These are phyloP conservation scores for Sicyos baderoa DNA, from an alignment of 306 rosid genomes.

Conservation along the genomic window DNA sequence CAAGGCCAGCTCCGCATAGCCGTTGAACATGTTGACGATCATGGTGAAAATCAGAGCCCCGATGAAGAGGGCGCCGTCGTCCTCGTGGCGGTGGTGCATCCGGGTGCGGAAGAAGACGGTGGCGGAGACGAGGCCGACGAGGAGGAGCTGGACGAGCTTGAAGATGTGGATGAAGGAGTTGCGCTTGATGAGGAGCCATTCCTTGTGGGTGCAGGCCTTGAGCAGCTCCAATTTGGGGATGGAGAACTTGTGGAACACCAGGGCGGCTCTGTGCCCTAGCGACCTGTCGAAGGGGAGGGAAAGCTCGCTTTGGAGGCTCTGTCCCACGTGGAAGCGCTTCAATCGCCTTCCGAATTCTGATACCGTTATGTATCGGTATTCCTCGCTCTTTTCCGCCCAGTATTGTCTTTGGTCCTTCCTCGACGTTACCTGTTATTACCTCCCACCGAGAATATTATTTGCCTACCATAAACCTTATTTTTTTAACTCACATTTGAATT, in stretches of 20 bases:
- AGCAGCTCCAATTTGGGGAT: conserved; percentile 20
- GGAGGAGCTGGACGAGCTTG: conserved; percentile 42
- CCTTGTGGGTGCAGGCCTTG: conserved; percentile 50
- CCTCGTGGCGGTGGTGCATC: conserved; percentile 42
- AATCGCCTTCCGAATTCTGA: conserved; percentile 47
- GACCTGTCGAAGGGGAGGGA: conserved; percentile 34
- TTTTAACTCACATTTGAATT: too few species aligned
- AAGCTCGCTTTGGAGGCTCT: conserved; percentile 33
- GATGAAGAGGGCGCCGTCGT: conserved; percentile 42
- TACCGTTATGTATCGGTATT: conserved; percentile 42
- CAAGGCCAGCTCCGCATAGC: conserved; percentile 55
- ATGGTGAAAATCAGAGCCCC: conserved; percentile 57
- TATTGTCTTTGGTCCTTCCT: conserved; percentile 84
- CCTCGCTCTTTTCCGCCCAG: conserved; percentile 43
- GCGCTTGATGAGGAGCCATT: conserved; percentile 64
- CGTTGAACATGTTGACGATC: conserved; percentile 63
- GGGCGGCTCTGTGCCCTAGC: too few species aligned
- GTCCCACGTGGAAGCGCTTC: conserved; percentile 56
- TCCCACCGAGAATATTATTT: too few species aligned
- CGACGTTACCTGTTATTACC: conserved; percentile 83
- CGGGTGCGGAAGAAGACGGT: conserved; percentile 53
- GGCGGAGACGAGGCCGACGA: conserved; percentile 31
- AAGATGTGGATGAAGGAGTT: conserved; percentile 60
- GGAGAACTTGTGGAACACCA: conserved; percentile 13
- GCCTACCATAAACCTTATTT: too few species aligned